phyloP scores from a whole-genome alignment of 1,284 basidiomycete genomes.

The Sphaerobolus stellatus region DNA sequence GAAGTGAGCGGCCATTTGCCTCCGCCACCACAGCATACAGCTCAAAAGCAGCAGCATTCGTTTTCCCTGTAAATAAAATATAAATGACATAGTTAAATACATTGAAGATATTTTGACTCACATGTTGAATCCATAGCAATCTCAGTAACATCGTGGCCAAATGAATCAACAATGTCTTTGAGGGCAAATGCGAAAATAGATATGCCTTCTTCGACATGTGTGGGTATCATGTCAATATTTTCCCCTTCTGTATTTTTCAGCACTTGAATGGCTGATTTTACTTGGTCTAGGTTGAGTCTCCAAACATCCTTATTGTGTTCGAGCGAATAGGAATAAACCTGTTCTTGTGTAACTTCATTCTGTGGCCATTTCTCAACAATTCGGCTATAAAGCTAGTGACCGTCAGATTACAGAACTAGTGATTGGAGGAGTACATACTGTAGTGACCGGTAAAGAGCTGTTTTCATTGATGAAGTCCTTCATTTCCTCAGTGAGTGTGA shows the following conservation, averaged over 20 bases:
- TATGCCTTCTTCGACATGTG: background rate
- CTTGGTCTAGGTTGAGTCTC: background rate
- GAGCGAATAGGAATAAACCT: background rate
- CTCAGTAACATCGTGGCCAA: constrained; percentile 4
- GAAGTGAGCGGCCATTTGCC: no score
- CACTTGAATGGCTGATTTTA: background rate
- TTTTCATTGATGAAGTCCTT: background rate
- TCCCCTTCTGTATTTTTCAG: background rate
- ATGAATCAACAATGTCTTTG: constrained; percentile 1
- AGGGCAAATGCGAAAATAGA: background rate
- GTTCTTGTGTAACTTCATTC: background rate
- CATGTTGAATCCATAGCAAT: constrained; percentile 8
- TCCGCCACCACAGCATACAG: no score
- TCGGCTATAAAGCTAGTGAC: background rate
- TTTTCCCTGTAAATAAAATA: no score
- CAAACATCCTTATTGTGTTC: background rate
- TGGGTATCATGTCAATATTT: background rate
- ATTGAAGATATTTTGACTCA: no score
- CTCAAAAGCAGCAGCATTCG: no score
- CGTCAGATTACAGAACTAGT: no score
- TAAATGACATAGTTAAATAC: no score
- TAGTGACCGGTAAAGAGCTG: background rate
- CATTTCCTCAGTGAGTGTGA: background rate
- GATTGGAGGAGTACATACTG: background rate
- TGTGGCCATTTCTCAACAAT: background rate